Conservation (phyloP, 352 stramenopile genomes). For the Pythium sp. region DNA sequence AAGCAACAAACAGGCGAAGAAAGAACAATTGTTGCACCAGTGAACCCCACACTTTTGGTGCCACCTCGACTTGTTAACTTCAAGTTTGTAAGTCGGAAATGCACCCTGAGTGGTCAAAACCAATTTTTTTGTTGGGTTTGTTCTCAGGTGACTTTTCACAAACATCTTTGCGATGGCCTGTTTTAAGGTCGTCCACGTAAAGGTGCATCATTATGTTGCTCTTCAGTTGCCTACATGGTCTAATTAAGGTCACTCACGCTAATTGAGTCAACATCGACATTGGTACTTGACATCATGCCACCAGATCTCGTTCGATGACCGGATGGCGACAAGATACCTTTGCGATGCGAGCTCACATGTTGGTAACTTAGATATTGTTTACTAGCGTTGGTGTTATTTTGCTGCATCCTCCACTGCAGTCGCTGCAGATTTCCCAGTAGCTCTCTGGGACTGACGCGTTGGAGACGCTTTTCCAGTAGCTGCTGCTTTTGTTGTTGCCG, state of each 20-base stretch:
- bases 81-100: constrained; percentile 25
- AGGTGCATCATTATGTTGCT: not conserved
- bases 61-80: constrained; percentile 23
- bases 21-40: constrained; percentile 7
- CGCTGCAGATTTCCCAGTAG: not conserved
- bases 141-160: constrained; percentile 17
- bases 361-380: not conserved
- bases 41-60: constrained; percentile 24
- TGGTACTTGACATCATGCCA: not conserved
- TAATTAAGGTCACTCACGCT: not conserved
- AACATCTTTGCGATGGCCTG: constrained; percentile 1
- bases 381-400: not conserved
- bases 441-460: not conserved
- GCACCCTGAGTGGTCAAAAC: not conserved
- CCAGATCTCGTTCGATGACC: not conserved
- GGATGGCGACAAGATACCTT: not conserved
- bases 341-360: not conserved
- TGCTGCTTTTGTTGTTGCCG: not conserved
- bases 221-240: not conserved
- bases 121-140: constrained; percentile 13
- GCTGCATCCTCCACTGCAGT: not conserved
- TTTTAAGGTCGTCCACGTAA: constrained; percentile 9
- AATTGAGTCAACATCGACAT: not conserved
- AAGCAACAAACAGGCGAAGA: constrained; percentile 23
- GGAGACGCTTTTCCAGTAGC: not conserved